phyloP scores from a whole-genome alignment of 257 asterid genomes.

The Lithospermum erythrorhizon region DNA sequence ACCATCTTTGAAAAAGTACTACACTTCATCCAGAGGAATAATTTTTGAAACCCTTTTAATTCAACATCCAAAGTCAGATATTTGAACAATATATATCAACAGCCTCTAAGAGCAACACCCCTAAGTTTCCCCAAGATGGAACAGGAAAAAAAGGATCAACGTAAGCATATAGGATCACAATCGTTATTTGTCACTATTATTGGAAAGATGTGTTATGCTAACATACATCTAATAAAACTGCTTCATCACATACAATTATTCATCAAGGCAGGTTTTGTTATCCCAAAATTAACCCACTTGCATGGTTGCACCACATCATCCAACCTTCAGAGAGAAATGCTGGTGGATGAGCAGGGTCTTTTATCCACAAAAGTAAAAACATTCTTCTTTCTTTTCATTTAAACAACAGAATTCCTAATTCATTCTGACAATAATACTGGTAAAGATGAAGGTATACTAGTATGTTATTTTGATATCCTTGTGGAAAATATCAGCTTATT shows the following conservation, averaged over 20 bases:
- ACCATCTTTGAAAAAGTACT: too few species aligned
- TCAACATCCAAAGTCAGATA: not conserved
- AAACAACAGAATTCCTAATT: not conserved
- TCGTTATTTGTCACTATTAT: not conserved
- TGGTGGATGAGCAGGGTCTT: not conserved
- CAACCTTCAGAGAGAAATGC: too few species aligned
- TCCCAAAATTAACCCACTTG: too few species aligned
- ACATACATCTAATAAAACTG: not conserved
- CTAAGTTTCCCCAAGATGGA: not conserved
- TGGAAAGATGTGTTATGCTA: not conserved
- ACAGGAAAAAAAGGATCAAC: not conserved
- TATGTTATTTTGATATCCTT: not conserved
- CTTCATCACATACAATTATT: not conserved
- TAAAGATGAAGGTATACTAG: not conserved
- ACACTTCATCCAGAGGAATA: too few species aligned
- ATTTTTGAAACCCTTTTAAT: too few species aligned
- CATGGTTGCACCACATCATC: too few species aligned
- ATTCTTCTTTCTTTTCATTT: not conserved
- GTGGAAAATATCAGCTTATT: not conserved
- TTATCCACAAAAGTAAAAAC: not conserved
- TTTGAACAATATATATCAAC: not conserved
- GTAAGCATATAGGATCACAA: not conserved
- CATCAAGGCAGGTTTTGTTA: not conserved
- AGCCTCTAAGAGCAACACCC: not conserved
- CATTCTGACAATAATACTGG: not conserved